Evolutionary conservation across 345 rosid genomes (phyloP), one percentile per base, ranked within the genome.

Genomic region (Pistacia vera): DNA sequence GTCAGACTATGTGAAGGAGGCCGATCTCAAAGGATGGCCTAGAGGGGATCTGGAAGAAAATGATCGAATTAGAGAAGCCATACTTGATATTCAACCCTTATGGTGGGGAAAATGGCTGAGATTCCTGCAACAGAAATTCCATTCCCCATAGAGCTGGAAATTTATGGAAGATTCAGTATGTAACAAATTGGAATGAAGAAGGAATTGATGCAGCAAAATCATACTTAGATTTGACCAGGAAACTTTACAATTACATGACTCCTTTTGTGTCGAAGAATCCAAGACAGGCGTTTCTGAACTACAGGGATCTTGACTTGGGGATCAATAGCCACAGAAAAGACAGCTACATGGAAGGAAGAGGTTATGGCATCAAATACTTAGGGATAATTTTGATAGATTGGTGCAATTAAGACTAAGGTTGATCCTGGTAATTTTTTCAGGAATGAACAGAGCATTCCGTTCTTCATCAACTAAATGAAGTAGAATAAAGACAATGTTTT

Each of bases 341-440:
- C 49, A 28, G 52, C 65, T 57, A 66, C 58, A 18, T 14, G 12
- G 67, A 68, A 33, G 79, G 68, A 4, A 60, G 46, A 44, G 74
- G 22, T 46, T 76, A 59, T 30, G 79, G 79, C 30, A 46, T 68
- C 66, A 76, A 76, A 36, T 76, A 76, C 68, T 76, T 67, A 25
- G 30, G 2, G 48, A 33, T 20, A 76, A 76, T 68, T 68, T 76
- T 30, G 67, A 76, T 33, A 68, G 79, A 25, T 51, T 76, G 51
- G 73, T 76, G 11, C 18, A 33, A 59, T 76, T 14, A 76, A 76
- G 72, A 46, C 68, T 5, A 4, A 16, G 18, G 68, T 76, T 68
- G 79, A 76, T 60, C 79, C 73, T 57, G 59, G 8, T 8, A 76
- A 76, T 35, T 68, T 76, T n/a, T 69, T 69, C 22, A 69, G 61